A percentile compares a stretch with the other conserved stretches of the same genome.
These are phyloP conservation scores for Coelastrella sp. DNA, from an alignment of 139 green algal species.

Conservation along the genomic window DNA sequence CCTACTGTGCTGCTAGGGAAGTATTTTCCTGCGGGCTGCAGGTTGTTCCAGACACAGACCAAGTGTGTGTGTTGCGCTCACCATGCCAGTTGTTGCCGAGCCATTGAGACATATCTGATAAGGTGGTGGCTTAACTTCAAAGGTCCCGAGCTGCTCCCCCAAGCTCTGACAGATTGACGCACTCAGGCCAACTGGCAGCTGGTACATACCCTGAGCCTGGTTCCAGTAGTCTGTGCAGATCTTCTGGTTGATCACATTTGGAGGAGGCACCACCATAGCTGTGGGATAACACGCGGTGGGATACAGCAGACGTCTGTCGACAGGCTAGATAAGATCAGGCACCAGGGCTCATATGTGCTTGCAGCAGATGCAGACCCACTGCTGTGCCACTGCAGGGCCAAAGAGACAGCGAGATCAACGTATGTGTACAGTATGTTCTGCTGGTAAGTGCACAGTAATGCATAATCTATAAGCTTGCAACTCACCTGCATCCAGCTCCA, in stretches of 20 bases:
- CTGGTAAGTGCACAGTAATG: neutral
- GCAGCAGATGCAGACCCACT: too few species aligned
- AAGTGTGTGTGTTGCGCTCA: neutral
- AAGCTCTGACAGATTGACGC: constrained; percentile 19
- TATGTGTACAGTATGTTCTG: neutral
- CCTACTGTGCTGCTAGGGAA: too few species aligned
- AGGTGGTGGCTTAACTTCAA: neutral
- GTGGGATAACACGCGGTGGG: neutral
- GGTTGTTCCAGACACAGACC: too few species aligned
- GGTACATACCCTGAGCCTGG: neutral
- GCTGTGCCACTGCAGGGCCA: too few species aligned
- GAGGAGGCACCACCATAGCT: constrained; percentile 17
- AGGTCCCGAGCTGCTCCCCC: neutral
- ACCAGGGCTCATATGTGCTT: too few species aligned
- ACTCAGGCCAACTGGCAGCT: neutral
- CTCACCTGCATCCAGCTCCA: neutral
- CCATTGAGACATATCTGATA: constrained; percentile 10
- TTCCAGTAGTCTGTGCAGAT: neutral
- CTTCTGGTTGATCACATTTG: neutral
- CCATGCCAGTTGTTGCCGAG: neutral
- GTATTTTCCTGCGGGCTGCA: too few species aligned
- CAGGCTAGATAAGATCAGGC: too few species aligned
- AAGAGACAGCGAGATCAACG: too few species aligned
- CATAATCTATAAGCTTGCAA: neutral
- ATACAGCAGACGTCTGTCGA: too few species aligned